Evolutionary conservation across 805 yeast species (phyloP), one percentile per base, ranked within the genome.

Genomic region (Blastobotrys peoriensis): DNA sequence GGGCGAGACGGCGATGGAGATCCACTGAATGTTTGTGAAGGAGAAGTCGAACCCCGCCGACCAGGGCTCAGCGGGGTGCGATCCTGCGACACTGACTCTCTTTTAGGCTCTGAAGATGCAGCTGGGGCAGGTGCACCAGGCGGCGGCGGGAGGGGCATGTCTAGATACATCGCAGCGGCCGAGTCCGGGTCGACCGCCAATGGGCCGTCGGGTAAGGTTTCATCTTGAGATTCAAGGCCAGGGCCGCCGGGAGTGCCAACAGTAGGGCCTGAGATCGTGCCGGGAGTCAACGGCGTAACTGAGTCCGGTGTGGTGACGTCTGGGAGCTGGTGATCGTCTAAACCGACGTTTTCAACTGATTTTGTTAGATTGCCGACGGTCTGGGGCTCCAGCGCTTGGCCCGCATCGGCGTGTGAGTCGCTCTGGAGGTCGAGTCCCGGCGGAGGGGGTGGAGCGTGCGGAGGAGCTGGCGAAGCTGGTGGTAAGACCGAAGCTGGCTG

Each of bases 101-200:
- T 10, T 3, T 6, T 16, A 9, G 36, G 43, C 15, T 33, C 4
- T 5, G 20, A 13, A 25, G 30, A 8, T 25, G 30, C 30, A 25
- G 30, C 30, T 25, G 30, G 30, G 8, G 30, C 30, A 25, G 30
- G 13, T 25, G 30, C 30, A 13, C 30, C 30, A 4, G 43, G 43
- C 3, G 43, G 43, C 3, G 43, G 38, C 6, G 43, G 43, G 4
- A 40, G 30, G 5, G 43, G 43, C 38, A 40, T 30, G 22, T 40
- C 43, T 4, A 21, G 9, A 15, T 40, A 33, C 22, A n/a, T 21
- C 9, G 20, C 20, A 33, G 30, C 23, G 22, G 3, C 42, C 8
- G 30, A 25, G 30, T 25, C 13, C 8, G 30, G 10, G 13, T 25
- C 30, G 13, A 25, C n/a, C n/a, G n/a, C n/a, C n/a, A n/a, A n/a